Evolutionary conservation across 768 basidiomycete genomes (phyloP), one percentile per base, ranked within the genome.

Genomic region (Mycena leptocephala): DNA sequence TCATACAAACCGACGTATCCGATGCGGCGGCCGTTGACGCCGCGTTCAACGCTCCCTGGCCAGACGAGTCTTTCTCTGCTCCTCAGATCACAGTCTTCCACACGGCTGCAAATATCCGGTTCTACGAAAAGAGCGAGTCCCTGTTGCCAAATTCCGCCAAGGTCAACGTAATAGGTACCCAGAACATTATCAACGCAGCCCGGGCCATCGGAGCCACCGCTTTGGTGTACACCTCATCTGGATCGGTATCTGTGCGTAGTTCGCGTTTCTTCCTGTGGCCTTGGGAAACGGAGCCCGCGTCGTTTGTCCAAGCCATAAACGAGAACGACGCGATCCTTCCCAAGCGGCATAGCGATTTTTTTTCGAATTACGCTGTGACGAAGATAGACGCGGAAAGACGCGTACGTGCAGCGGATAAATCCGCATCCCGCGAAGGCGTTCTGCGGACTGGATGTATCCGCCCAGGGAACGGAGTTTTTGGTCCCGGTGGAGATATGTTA

Each of bases 381-480:
- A 96, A 96, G 81, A 79, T 85, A 10, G 83, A 85, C 32, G 94
- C 90, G 1, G 95, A 96, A 81, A 76, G 76, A 41, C 80, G 82
- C 14, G 90, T 92, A 16, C 84, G 89, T 2, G 70, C 65, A 24
- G 75, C 75, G 0, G 75, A 76, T 51, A 66, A 43, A 39, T 77
- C 84, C 24, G 74, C 74, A 9, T 84, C 85, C 2, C 82, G 83
- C 11, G 43, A 35, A 14, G 78, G 53, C 71, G 79, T 86, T 16
- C 81, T 95, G 56, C 89, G 93, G 64, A 95, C 94, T 10, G 94
- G 95, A 0, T 93, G 91, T 75, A 87, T 96, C 53, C 91, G 95
- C n/a, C 95, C 95, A 3, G 94, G 95, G 0, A 95, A 95, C 74
- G 94, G 93, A 0, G 84, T 95, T 5, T 96, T 91, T 82, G 95